Evolutionary conservation across 1,284 basidiomycete species (phyloP), one percentile per base, ranked within the genome.

Genomic region (Puccinia hordei): DNA sequence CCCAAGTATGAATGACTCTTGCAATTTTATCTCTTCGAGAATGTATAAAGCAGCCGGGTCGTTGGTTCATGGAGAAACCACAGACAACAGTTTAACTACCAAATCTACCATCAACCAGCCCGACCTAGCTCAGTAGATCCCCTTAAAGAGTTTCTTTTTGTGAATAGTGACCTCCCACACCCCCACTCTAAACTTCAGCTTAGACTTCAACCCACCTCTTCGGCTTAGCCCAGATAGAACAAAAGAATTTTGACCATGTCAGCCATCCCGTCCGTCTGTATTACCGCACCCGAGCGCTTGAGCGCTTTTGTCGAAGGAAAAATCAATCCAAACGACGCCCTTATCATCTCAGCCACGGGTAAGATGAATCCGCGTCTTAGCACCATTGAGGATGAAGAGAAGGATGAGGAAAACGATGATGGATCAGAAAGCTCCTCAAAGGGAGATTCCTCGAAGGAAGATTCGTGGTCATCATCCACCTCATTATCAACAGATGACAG

Each of bases 301-400:
- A 59, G 57, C 24, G 27, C 57, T 41, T n/a, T 66, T n/a, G 44
- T 66, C 38, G 63, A 66, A 44, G 63, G 44, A 33, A 38, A 66
- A 17, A 3, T 44, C 63, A 66, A 41, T 13, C 22, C 3, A 10
- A 44, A 66, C 0, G 6, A 44, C 4, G 2, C 35, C 41, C 44
- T 44, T 13, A 5, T 22, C 4, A 66, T 41, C 24, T n/a, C 63
- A 15, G 15, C 46, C 4, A 1, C 17, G 44, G 22, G 44, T 51
- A 19, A 46, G 8, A 24, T 33, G 5, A 71, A 46, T 5, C 2
- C 6, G 30, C 1, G 30, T 2, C 22, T 71, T 15, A 2, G 46
- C 27, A 51, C 41, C 3, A 51, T 13, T 6, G 46, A 49, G 33
- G 4, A 2, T 13, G 68, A 71, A 6, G 68, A 71, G 1, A 46